Conservation (phyloP, 2,329 filamentous ascomycete species). For the Penicillium palitans region DNA sequence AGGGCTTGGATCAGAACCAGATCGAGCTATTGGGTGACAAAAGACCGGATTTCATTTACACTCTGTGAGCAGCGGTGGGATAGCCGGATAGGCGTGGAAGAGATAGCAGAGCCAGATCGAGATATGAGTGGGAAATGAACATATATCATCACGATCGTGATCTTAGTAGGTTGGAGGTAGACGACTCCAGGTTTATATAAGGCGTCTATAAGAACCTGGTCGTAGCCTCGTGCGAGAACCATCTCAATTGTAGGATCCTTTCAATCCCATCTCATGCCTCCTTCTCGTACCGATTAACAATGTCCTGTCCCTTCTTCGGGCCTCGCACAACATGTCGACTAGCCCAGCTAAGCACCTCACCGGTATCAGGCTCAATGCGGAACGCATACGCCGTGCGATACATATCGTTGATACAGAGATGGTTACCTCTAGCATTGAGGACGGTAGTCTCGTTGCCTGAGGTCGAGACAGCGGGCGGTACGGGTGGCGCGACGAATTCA, state of each 20-base stretch:
- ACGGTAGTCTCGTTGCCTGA: conserved; percentile 27
- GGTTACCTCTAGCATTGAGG: conserved; percentile 42
- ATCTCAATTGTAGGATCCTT: neutral
- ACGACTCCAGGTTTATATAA: neutral
- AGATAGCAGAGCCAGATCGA: neutral
- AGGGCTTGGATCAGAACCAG: conserved; percentile 64
- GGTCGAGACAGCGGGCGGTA: conserved; percentile 21
- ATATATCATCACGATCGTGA: neutral
- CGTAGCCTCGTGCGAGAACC: neutral
- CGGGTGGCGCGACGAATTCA: conserved; percentile 26
- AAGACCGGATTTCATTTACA: conserved; percentile 71
- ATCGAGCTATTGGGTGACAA: conserved; percentile 68
- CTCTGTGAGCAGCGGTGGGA: conserved; percentile 30
- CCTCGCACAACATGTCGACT: conserved; percentile 49
- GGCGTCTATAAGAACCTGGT: neutral
- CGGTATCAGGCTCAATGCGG: conserved; percentile 32
- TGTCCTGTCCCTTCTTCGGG: conserved; percentile 49
- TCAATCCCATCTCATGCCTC: conserved; percentile 8
- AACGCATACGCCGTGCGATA: conserved; percentile 49
- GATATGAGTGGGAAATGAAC: neutral
- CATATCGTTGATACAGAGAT: conserved; percentile 50
- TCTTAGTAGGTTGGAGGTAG: neutral
- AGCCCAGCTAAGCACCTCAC: conserved; percentile 42
- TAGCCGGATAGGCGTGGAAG: conserved; percentile 4
- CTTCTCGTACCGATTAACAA: conserved; percentile 42